Conservation (phyloP, 1,284 basidiomycete genomes). For the Inonotus hispidus region DNA sequence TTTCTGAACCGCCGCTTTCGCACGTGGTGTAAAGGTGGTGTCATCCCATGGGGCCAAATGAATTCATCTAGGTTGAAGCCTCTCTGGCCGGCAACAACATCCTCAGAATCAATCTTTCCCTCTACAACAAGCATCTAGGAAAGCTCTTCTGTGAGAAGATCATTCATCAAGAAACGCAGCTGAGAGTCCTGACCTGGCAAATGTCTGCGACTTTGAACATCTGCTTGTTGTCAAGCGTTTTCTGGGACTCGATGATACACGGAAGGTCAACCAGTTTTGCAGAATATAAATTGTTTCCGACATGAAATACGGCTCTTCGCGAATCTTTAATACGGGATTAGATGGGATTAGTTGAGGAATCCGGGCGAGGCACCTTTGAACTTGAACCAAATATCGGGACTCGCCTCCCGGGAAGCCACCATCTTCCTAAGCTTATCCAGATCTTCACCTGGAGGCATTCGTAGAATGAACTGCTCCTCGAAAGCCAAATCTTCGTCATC, state of each 20-base stretch:
- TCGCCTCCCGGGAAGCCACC: slow-evolving; percentile 73
- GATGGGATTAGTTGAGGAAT: background rate
- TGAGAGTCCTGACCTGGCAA: slow-evolving; percentile 65
- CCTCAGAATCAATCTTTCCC: slow-evolving; percentile 69
- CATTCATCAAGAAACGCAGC: slow-evolving; percentile 15
- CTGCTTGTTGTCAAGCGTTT: slow-evolving; percentile 93
- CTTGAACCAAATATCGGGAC: slow-evolving; percentile 94
- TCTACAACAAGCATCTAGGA: slow-evolving; percentile 83
- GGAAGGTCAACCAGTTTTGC: slow-evolving; percentile 97
- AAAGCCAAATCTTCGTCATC: slow-evolving; percentile 92
- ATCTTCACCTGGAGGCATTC: slow-evolving; percentile 84
- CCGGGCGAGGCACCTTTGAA: slow-evolving; percentile 72
- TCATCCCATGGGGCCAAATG: slow-evolving; percentile 96
- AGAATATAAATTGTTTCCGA: slow-evolving; percentile 76
- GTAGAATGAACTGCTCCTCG: slow-evolving; percentile 95
- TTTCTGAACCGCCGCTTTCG: slow-evolving; percentile 94
- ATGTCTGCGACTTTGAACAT: slow-evolving; percentile 99
- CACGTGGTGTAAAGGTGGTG: slow-evolving; percentile 88
- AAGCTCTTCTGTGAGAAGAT: slow-evolving; percentile 14
- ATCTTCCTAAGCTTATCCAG: slow-evolving; percentile 75
- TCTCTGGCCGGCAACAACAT: slow-evolving; percentile 48
- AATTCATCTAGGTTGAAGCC: slow-evolving; percentile 92
- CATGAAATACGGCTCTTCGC: slow-evolving; percentile 85
- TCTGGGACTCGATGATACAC: slow-evolving; percentile 92
- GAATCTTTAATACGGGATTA: slow-evolving; percentile 58